Evolutionary conservation across 306 rosid species (phyloP), one percentile per base, ranked within the genome.

Genomic region (Ormosia emarginata): DNA sequence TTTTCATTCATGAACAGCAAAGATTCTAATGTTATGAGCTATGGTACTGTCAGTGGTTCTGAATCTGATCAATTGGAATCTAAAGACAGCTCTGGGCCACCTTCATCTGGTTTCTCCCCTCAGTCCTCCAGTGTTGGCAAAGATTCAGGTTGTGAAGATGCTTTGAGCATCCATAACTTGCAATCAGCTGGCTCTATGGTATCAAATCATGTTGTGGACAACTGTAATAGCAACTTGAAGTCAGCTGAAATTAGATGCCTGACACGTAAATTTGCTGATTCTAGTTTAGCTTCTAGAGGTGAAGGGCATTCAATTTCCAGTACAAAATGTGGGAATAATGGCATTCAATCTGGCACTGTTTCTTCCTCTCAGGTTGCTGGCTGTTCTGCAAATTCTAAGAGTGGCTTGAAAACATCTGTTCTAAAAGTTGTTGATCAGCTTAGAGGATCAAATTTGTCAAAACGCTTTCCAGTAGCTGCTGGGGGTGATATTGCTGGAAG

Each of bases 351-450:
- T 66, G 58, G 84, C 36, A 85, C 65, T 84, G 75, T 78, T 77
- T 59, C 75, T 70, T 79, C 93, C 72, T 85, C 90, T 59, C 90
- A 78, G 73, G 89, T 49, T 77, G 77, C 86, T 56, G 86, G 68
- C 86, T 73, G 65, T 75, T 79, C 89, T 74, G 84, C 71, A 67
- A 91, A 85, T 86, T 83, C 90, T n/a, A 90, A 80, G 86, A 85
- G 83, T 83, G 94, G 88, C 76, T 86, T 91, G 86, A 93, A 74
- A 89, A 79, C 92, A 46, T 91, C 99, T 59, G 93, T 93, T 59
- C 76, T 80, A 65, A 93, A 91, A 89, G 98, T 90, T 63, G 97
- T 93, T 29, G 90, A 92, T 85, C 98, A 93, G 86, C 81, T 93
- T 58, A 88, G 85, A 86, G 99, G 93, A 88, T 82, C 99, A 53